Evolutionary conservation across 352 stramenopile species (phyloP), one percentile per base, ranked within the genome.

Genomic region (Blastocystis sp.): DNA sequence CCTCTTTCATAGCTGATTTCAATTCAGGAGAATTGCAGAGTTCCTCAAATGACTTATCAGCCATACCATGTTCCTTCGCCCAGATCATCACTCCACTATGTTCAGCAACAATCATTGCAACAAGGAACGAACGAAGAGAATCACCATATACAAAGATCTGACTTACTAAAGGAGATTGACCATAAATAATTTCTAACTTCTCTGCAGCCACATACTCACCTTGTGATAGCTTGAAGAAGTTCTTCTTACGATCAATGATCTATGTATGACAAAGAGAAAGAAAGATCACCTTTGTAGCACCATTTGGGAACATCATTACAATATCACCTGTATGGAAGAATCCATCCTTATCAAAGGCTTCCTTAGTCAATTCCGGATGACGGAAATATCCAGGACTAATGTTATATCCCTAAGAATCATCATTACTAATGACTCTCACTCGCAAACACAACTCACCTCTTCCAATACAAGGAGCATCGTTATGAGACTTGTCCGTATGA

Each of bases 311-410:
- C 92, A 93, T 94, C 90, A 90, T 92, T 1, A 92, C 93, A 68
- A 95, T 94, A 84, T 95, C 93, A 0, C 93, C 93, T 6, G 93
- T 95, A 90, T 94, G 92, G 89, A 95, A 94, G 92, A 93, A 95
- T 0, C 93, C 93, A 48, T 95, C 92, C 22, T 91, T 90, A 56
- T 94, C 92, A 6, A 94, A 90, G 0, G 92, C 92, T 68, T 95
- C 92, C 0, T 90, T 90, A 0, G 93, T 95, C 89, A 94, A 92
- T 64, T 94, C 92, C 1, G 92, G 91, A 53, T 94, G 90, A 82
- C 94, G 94, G 91, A 94, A 94, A 91, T 95, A 95, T 9, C 93
- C 93, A 7, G 62, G 69, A 89, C 94, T 94, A 19, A 94, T 53
- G 30, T 91, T 62, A 6, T 91, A 90, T 0, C 93, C 92, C 57